Evolutionary conservation across 228 moss, liverwort and hornwort species (phyloP).

Genomic region (Sphagnum magellanicum): DNA sequence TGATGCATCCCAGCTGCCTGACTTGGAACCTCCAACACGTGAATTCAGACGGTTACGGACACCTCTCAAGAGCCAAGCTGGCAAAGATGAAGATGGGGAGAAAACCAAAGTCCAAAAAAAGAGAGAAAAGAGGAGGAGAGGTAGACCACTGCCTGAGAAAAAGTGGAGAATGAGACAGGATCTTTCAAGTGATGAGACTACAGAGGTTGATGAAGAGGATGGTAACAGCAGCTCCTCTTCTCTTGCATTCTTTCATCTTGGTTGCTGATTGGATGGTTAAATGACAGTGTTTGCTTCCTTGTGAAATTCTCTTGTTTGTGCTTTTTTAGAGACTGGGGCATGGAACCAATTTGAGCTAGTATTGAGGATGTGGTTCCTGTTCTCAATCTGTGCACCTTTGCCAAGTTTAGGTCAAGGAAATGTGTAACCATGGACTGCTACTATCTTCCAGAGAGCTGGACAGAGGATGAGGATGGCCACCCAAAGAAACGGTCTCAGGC

Average conservation of each 20-base stretch:
- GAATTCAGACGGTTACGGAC: conserved; percentile 82
- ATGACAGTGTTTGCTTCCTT: neutral
- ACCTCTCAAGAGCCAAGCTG: conserved; percentile 54
- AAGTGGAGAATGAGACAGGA: conserved; percentile 62
- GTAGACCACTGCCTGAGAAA: conserved; percentile 74
- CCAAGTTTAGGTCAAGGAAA: too few relatives aligned
- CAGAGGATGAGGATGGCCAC: conserved; percentile 40
- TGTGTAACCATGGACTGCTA: neutral
- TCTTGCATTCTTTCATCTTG: neutral
- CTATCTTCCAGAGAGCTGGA: conserved; percentile 32
- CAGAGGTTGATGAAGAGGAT: conserved; percentile 34
- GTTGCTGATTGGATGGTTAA: neutral
- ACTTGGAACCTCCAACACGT: conserved; percentile 65
- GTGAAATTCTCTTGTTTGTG: neutral
- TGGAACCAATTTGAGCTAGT: conserved; percentile 1
- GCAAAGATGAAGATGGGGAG: conserved; percentile 30
- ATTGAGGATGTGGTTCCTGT: too few relatives aligned
- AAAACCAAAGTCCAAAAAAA: conserved; percentile 32
- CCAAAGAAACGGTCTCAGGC: conserved; percentile 27
- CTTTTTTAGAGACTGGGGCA: conserved; percentile 8
- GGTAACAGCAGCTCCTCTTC: conserved; percentile 13
- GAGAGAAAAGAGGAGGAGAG: conserved; percentile 21
- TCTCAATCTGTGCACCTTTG: too few relatives aligned
- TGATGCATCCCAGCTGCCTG: conserved; percentile 76
- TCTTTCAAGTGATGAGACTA: conserved; percentile 42